Evolutionary conservation across 192 early-diverging fungal genomes (phyloP), one percentile per base, ranked within the genome.

Genomic region (Blastocladiella britannica): DNA sequence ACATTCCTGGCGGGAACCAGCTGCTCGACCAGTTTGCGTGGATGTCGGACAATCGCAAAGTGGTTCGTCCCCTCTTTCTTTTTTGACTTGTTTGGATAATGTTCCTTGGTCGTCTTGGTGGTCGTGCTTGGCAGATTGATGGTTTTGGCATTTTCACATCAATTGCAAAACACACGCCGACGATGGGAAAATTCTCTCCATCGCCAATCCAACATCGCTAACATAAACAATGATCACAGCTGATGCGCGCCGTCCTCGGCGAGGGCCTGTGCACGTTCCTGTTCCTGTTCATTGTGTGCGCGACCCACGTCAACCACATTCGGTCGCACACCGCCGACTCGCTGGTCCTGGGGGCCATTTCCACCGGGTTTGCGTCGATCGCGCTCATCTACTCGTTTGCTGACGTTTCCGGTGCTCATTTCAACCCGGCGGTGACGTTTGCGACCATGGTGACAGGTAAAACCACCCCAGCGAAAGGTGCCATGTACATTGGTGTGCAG

Each of bases 391-490:
- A 80, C 62, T 75, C 75, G 7, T 80, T 80, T 71, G 78, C 78
- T 24, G 78, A 80, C 64, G 78, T 80, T 12, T 75, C 73, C 24
- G 78, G 78, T 55, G 78, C 78, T 7, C 78, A 80, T 55, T 80
- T 80, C 62, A 80, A 80, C 65, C 78, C 78, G 25, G 78, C 77
- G 20, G 78, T 80, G 7, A 80, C 78, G 23, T 77, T 77, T 62
- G 78, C 70, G 12, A 71, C 69, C 0, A 72, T 77, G 30, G 67
- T 80, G 4, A 74, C 75, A 0, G 78, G 78, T 27, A 80, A 80
- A 55, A 63, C 65, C 15, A 72, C 71, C 27, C 57, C 75, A 31
- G 63, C 67, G 31, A 80, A 80, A 61, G 78, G 75, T 70, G 60
- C 26, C 18, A 56, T 28, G 4, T 22, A 65, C 65, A 75, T 77